These are phyloP conservation scores for Nigrospora osmanthi DNA, from an alignment of 2,329 filamentous ascomycete species.

Conservation along the genomic window DNA sequence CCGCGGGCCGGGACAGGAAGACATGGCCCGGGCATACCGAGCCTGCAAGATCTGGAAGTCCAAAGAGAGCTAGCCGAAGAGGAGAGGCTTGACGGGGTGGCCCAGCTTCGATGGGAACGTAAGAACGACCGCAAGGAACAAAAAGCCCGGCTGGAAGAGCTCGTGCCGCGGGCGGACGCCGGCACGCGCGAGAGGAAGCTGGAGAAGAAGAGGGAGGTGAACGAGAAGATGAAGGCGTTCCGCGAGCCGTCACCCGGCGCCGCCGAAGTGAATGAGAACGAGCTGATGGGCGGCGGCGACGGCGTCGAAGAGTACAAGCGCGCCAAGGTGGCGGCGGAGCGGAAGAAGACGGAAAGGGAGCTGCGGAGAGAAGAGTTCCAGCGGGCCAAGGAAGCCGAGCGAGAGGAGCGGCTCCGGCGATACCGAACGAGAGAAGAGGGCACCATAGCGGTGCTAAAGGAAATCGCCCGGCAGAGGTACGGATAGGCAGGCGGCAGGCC, in stretches of 20 bases:
- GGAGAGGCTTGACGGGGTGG: constrained; percentile 35
- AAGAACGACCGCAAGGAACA: constrained; percentile 58
- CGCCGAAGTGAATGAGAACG: constrained; percentile 52
- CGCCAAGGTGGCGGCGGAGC: constrained; percentile 55
- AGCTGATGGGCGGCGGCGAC: constrained; percentile 67
- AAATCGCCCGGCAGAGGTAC: constrained; percentile 73
- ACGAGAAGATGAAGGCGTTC: constrained; percentile 68
- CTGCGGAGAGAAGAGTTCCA: constrained; percentile 73
- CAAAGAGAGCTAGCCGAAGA: constrained; percentile 41
- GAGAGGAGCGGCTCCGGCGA: constrained; percentile 65
- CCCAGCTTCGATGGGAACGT: constrained; percentile 53
- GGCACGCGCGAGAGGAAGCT: constrained; percentile 76
- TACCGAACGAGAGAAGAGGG: constrained; percentile 72
- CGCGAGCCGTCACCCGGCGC: constrained; percentile 54
- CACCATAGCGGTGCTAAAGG: constrained; percentile 74
- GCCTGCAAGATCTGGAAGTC: constrained; percentile 63
- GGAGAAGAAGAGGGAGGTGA: constrained; percentile 73
- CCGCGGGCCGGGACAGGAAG: constrained; percentile 11
- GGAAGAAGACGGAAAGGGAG: constrained; percentile 78
- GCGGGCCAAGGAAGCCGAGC: constrained; percentile 67
- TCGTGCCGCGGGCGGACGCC: constrained; percentile 74
- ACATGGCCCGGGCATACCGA: constrained; percentile 58
- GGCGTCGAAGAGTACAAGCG: constrained; percentile 62
- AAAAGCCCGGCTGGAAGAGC: constrained; percentile 69
- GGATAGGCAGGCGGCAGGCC: constrained; percentile 32